Percentiles rank a stretch among this genome's conserved stretches.
These are phyloP conservation scores for Fonsecaea multimorphosa DNA, from an alignment of 2,329 filamentous ascomycete species.

Conservation along the genomic window DNA sequence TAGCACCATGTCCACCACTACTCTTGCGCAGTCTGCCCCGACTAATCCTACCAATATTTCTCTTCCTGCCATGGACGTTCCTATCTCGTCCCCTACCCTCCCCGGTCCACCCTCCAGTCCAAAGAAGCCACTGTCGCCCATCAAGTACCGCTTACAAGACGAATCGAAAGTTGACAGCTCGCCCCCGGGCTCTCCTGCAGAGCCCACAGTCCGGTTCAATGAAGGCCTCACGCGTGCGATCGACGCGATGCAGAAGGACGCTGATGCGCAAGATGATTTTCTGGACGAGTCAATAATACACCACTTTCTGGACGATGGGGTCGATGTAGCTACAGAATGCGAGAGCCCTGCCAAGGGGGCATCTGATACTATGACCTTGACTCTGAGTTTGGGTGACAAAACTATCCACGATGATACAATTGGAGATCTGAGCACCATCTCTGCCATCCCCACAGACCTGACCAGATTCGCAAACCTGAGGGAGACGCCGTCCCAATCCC, in stretches of 20 bases:
- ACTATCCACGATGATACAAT: slow-evolving; percentile 46
- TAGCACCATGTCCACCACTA: slow-evolving; percentile 22
- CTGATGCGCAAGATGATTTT: slow-evolving; percentile 45
- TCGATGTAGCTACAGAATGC: slow-evolving; percentile 27
- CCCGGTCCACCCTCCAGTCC: slow-evolving; percentile 33
- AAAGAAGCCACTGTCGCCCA: slow-evolving; percentile 39
- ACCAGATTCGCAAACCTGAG: slow-evolving; percentile 79
- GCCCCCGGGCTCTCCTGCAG: slow-evolving; percentile 39
- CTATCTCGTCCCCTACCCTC: slow-evolving; percentile 26
- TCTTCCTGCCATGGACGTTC: slow-evolving; percentile 35
- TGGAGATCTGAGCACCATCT: slow-evolving; percentile 78
- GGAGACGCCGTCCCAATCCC: slow-evolving; percentile 64
- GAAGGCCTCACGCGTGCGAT: slow-evolving; percentile 40
- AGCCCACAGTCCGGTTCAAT: slow-evolving; percentile 41
- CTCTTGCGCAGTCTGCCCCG: slow-evolving; percentile 31
- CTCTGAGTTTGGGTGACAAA: slow-evolving; percentile 39
- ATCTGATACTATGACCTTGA: slow-evolving; percentile 38
- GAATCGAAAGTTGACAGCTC: slow-evolving; percentile 32
- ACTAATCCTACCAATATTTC: slow-evolving; percentile 40
- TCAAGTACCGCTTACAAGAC: slow-evolving; percentile 39
- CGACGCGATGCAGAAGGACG: slow-evolving; percentile 43
- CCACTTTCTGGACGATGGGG: slow-evolving; percentile 26
- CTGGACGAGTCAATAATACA: slow-evolving; percentile 37
- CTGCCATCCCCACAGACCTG: slow-evolving; percentile 80
- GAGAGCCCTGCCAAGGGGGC: slow-evolving; percentile 24